Base-by-base conservation (phyloP, 2,329 filamentous ascomycete species). In the Curvularia hawaiiensis region DNA sequence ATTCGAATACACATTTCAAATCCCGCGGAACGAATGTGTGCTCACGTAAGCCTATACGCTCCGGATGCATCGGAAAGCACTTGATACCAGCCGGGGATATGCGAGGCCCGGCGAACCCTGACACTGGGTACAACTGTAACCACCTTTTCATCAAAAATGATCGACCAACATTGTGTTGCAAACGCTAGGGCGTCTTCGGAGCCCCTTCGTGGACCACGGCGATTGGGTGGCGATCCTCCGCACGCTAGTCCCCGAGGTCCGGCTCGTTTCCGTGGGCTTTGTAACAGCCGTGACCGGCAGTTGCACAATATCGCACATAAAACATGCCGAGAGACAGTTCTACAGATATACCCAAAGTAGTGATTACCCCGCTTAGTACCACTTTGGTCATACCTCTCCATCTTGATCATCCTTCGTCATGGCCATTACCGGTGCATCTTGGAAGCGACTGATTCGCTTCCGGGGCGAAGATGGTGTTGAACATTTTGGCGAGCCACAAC, bases 181-280 rank as follows among this genome's bases (percentile, higher is more conserved):
- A n/a, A 44, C 28, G 41, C 24, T 24, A 44, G 22, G 24, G 41
- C 14, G 28, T 44, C 22, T 14, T 28, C 22, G 41, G 41, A 44
- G 22, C 41, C 14, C 9, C 22, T 28, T 44, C 14, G 41, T n/a
- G 14, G 14, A 28, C 24, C 18, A 44, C 41, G 41, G 41, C 20
- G 22, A 44, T 44, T 28, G 41, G 41, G 22, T 44, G 24, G 20
- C 41, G 22, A 44, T 5, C 22, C 41, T 44, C 41, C 41, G 41
- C 24, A 44, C 41, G 22, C 24, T 26, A 44, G 14, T 24, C 41
- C 35, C 41, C 9, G 41, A 44, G 41, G 41, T 44, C 41, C 41
- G 41, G 41, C 41, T 44, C 41, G 41, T 44, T 44, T 44, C 41
- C 41, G 41, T n/a, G 41, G 41, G 41, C 41, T 44, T 44, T 8